Evolutionary conservation across 495 filamentous ascomycete species (phyloP).

Genomic region (Aspergillus saccharolyticus): DNA sequence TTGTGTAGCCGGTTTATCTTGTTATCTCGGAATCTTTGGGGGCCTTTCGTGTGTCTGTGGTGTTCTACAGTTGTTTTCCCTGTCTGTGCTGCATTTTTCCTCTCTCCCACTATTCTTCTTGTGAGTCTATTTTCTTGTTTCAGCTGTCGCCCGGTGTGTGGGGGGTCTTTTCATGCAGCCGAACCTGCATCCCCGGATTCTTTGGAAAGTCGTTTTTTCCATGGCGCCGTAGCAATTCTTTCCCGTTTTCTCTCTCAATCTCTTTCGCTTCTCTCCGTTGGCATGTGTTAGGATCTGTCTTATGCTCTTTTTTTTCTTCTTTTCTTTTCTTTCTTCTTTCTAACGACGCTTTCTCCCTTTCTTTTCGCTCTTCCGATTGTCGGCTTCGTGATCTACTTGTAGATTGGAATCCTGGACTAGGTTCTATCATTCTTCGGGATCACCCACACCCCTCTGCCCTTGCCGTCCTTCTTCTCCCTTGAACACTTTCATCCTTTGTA

Average conservation of each 20-base stretch:
- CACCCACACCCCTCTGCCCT: constrained; percentile 10
- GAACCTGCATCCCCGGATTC: constrained; percentile 15
- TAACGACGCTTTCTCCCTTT: constrained; percentile 1
- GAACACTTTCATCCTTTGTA: constrained; percentile 7
- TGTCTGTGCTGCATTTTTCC: constrained; percentile 18
- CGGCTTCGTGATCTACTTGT: constrained; percentile 1
- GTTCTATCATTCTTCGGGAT: constrained; percentile 5
- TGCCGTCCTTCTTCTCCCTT: constrained; percentile 10
- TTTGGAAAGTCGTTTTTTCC: constrained; percentile 21
- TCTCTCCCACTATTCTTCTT: constrained; percentile 18
- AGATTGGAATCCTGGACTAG: background rate
- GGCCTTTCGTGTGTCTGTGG: constrained; percentile 26
- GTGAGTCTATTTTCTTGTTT: constrained; percentile 18
- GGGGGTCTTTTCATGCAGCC: constrained; percentile 11
- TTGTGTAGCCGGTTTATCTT: constrained; percentile 36
- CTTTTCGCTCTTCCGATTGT: background rate
- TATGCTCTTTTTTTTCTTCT: constrained; percentile 1
- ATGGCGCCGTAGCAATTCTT: constrained; percentile 16
- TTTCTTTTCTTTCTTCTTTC: background rate
- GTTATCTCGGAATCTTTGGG: constrained; percentile 44
- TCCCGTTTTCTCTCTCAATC: background rate
- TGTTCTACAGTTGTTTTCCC: constrained; percentile 21
- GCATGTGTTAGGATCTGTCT: constrained; percentile 6
- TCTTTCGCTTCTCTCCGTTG: background rate
- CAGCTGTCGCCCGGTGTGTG: constrained; percentile 14